Base-by-base conservation (phyloP, 257 asterid genomes). In the Lavandula angustifolia region DNA sequence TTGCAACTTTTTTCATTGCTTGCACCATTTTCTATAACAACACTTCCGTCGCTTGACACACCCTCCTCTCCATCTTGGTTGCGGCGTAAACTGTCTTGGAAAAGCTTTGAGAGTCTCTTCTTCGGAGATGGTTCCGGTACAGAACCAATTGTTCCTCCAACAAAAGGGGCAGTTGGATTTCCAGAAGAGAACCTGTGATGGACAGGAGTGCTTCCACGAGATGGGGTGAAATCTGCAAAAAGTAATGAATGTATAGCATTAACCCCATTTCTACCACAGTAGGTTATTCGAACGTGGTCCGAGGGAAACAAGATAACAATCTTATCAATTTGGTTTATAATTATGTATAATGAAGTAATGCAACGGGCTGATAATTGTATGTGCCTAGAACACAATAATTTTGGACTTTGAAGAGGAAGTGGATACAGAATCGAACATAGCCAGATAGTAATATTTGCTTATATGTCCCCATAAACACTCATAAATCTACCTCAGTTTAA, bases 151-250 rank as follows among this genome's bases (percentile, higher is more conserved):
- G 70, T 31, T 61, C 41, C 68, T 58, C 74, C 78, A 3, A 41
- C 43, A 53, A 49, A 49, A 48, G 61, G 48, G 56, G 76, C 14
- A 1, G 7, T 62, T 8, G 74, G 71, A 50, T 66, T 73, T 12
- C 74, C 83, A 2, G 63, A 54, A 7, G 83, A 69, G 71, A 73
- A 73, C 54, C 57, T 69, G 72, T 71, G 79, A 78, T 83, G 88
- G 33, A 80, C 80, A 0, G 95, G 97, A 11, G 95, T 83, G 47
- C 57, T 89, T 54, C 94, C 94, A 7, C 81, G 78, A 6, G 94
- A 87, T 34, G 94, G 94, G 12, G 94, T 87, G 62, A 87, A 85
- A 78, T 89, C 95, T 87, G 84, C 76, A 52, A 7, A 3, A 1
- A 33, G 40, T 17, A 9, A n/a, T 9, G 38, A 18, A 43, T 43